Base-by-base conservation (phyloP, 225 moss, liverwort and hornwort species). In the Polytrichum commune region DNA sequence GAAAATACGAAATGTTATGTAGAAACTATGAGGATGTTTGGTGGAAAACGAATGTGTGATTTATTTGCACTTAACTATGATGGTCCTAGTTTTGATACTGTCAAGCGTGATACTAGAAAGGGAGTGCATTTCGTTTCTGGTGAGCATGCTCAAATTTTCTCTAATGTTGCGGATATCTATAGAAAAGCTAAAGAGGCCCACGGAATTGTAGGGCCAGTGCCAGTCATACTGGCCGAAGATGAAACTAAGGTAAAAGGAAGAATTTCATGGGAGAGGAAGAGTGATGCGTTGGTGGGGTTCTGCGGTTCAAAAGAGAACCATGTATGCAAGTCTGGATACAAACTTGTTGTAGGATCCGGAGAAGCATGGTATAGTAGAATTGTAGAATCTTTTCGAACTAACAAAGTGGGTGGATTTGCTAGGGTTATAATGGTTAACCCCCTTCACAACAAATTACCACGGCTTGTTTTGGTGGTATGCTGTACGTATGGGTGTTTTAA, bases 311-410 rank as follows among this genome's bases (percentile, higher is more conserved):
- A 70, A 57, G 55, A 1, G 5, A 29, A 29, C 8, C 57, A 70
- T 30, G 29, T 1, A 5, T 70, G 57, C 29, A 22, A 57, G 25
- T 18, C 16, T 8, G 20, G 8, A 19, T 70, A 57, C 28, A 70
- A 70, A 18, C 57, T 25, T 28, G 55, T 70, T 70, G 60, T 70
- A n/a, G n/a, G n/a, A n/a, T n/a, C n/a, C 29, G 57, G 69, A 23
- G 19, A 70, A 18, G 18, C 20, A 27, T 25, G 69, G 3, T 70
- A 70, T 29, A 26, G 32, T 8, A 58, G 19, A 10, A 32, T 70
- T 22, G 19, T 70, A 57, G 57, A 70, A 3, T 55, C 55, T 4
- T 58, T 70, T 33, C 5, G 2, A 3, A 19, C 18, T 28, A 70
- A 70, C 18, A 70, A 58, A 29, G 58, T 56, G 26, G 57, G 5